Conservation (phyloP, 139 green algal genomes). For the Pedinophyceae sp. region DNA sequence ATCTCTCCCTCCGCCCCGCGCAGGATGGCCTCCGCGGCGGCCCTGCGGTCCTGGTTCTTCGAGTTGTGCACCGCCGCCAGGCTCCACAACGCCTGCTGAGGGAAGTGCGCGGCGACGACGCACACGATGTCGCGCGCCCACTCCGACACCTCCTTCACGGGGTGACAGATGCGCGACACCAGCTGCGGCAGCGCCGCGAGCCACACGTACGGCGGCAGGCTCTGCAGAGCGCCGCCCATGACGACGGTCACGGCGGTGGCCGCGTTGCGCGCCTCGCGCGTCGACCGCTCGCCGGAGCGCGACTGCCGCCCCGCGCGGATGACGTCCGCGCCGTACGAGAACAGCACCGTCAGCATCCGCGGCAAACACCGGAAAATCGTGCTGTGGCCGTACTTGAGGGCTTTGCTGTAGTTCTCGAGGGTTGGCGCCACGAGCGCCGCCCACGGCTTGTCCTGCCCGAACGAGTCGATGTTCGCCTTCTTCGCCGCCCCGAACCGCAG, state of each 20-base stretch:
- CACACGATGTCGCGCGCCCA: constrained; percentile 35
- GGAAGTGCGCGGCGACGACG: constrained; percentile 4
- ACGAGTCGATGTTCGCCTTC: background rate
- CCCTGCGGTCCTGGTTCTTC: constrained; percentile 1
- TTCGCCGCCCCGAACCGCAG: constrained; percentile 26
- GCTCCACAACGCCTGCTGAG: background rate
- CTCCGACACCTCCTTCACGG: constrained; percentile 35
- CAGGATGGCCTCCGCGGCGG: background rate
- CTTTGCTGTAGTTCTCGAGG: constrained; percentile 49
- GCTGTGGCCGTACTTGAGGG: constrained; percentile 34
- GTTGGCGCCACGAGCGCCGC: no score
- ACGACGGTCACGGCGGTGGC: constrained; percentile 12
- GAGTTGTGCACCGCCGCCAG: background rate
- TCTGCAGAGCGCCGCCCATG: constrained; percentile 23
- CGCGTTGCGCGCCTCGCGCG: background rate
- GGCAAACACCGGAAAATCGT: constrained; percentile 70
- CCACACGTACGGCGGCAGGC: constrained; percentile 60
- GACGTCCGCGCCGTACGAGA: no score
- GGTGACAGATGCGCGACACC: constrained; percentile 76
- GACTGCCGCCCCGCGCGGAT: no score
- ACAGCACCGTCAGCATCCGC: constrained; percentile 86
- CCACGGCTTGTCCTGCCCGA: background rate
- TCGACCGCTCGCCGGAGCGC: no score
- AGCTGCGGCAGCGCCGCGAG: constrained; percentile 79
- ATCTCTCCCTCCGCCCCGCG: no score